phyloP scores from a whole-genome alignment of 306 rosid species.

The Corylus avellana region DNA sequence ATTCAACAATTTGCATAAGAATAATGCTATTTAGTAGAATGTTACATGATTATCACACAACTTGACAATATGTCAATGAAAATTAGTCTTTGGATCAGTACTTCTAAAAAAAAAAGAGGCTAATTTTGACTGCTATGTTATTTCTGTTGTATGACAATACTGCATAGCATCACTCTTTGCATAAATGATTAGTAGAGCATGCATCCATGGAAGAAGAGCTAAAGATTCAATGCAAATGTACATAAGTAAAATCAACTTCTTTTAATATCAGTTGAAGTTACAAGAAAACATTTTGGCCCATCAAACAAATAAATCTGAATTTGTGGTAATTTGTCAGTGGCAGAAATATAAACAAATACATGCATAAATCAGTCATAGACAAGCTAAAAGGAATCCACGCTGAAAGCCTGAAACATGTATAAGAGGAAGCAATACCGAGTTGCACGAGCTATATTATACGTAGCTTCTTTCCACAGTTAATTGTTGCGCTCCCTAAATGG shows the following conservation, averaged over 20 bases:
- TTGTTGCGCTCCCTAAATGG: slow-evolving; percentile 67
- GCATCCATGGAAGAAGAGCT: neutral
- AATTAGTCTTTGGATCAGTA: too few relatives aligned
- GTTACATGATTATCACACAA: too few relatives aligned
- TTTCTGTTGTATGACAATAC: too few relatives aligned
- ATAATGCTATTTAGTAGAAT: too few relatives aligned
- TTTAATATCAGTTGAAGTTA: neutral
- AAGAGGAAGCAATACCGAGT: neutral
- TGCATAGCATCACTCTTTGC: neutral
- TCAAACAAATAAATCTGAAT: neutral
- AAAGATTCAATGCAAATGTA: too few relatives aligned
- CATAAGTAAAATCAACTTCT: neutral
- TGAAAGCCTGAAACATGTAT: neutral
- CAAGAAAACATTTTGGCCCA: neutral
- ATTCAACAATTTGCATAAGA: neutral
- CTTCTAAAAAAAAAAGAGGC: too few relatives aligned
- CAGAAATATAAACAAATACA: neutral
- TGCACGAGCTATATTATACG: neutral
- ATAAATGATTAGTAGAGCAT: neutral
- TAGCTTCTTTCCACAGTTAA: slow-evolving; percentile 25
- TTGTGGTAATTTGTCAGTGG: slow-evolving; percentile 1
- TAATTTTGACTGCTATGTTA: too few relatives aligned
- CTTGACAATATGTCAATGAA: too few relatives aligned
- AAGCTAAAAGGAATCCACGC: neutral
- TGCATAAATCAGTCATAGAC: slow-evolving; percentile 2